Base-by-base conservation (phyloP, 192 early-diverging fungal species). In the Lunasporangiospora selenospora region DNA sequence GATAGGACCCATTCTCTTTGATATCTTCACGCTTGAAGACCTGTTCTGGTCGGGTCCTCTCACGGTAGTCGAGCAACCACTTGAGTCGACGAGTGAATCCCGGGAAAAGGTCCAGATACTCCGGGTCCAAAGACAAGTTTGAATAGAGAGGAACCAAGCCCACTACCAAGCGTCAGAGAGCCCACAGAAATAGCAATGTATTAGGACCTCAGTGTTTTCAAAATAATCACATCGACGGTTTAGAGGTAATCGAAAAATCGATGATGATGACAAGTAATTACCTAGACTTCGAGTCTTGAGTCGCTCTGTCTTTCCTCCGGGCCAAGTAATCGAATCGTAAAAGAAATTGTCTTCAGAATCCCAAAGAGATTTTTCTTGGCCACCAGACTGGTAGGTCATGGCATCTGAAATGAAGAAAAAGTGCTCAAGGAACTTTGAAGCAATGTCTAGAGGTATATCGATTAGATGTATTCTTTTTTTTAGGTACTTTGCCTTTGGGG, bases 371-470 rank as follows among this genome's bases (percentile, higher is more conserved):
- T 77, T 59, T 38, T 77, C 77, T 16, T 62, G 62, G 16, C 53
- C 65, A 3, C 51, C 43, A 10, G 63, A 49, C 1, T 63, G 51
- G 39, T 77, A 84, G 2, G 82, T 80, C 56, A 84, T 75, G 2
- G 83, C 83, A 41, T 84, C 81, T 30, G 83, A 81, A 39, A 84
- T 83, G 62, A 83, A 78, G 51, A 84, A 76, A 62, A 83, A 84
- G 67, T 84, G 83, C 51, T 84, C 80, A 39, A 84, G 59, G 67
- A 82, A 84, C 56, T 82, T 82, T 19, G 80, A 80, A 15, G 83
- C 83, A 37, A 84, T 84, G 40, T 82, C 81, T 67, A 45, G n/a
- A 12, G n/a, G n/a, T 29, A 16, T 18, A n/a, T n/a, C n/a, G n/a
- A n/a, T n/a, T n/a, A n/a, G n/a, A n/a, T n/a, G n/a, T n/a, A n/a